Evolutionary conservation across 1,284 basidiomycete genomes (phyloP), one percentile per base, ranked within the genome.

Genomic region (Cutaneotrichosporon daszewskae): DNA sequence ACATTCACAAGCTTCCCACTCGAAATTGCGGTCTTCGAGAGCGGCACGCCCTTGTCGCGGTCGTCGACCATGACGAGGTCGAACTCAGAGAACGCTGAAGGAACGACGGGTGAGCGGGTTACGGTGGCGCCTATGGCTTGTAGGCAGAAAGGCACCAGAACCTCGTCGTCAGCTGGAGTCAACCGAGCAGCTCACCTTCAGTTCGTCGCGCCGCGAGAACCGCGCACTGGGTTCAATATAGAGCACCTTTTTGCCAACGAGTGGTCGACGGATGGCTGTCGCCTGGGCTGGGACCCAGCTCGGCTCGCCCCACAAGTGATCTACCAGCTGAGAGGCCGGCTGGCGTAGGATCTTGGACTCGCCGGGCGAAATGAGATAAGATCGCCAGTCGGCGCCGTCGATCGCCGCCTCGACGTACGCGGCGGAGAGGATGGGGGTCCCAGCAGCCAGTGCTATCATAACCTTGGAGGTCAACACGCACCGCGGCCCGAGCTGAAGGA

Each of bases 351-450:
- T 38, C 4, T 78, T 74, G 7, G 80, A 82, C 47, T 71, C 75
- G 0, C 87, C 88, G 26, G 85, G 79, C 7, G 83, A 75, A 3
- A 89, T 73, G 40, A 88, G 71, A 55, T 78, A 84, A 1, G 69
- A 61, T 22, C 68, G 68, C 85, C 86, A 91, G 51, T 75, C 63
- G 11, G 17, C 18, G 57, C 53, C 78, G 13, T 60, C 51, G 26
- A 74, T 62, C 23, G 73, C 74, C 19, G 76, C 74, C 10, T 75
- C 58, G 14, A 87, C 47, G 78, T 82, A 91, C 3, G 76, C 69
- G 4, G 76, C 64, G 0, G 77, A 77, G n/a, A 94, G 60, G 56
- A 87, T 88, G 1, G 89, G 90, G 37, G 94, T 81, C 6, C 89
- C 89, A 22, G 89, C 72, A 0, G 85, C 87, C 23, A 94, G 75